phyloP scores from a whole-genome alignment of 2,329 filamentous ascomycete genomes.

The Epichloe gansuensis region DNA sequence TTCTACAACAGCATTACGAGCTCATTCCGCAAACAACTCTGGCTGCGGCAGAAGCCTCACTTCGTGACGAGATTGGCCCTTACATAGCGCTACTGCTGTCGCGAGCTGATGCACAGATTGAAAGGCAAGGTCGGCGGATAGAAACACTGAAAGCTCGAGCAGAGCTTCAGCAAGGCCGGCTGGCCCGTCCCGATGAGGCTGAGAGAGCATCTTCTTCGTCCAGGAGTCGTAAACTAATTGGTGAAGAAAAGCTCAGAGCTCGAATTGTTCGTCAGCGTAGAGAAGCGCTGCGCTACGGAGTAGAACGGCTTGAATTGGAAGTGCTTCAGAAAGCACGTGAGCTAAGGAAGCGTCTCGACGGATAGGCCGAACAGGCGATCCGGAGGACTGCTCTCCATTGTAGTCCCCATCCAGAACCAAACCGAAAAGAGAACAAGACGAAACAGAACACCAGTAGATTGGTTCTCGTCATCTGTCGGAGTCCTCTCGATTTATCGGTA shows the following conservation, averaged over 20 bases:
- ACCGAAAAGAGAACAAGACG: background rate
- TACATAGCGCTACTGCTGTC: conserved; percentile 68
- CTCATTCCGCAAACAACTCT: conserved; percentile 77
- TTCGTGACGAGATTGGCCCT: conserved; percentile 82
- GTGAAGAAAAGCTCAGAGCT: conserved; percentile 36
- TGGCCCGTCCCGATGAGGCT: conserved; percentile 21
- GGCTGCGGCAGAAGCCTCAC: conserved; percentile 65
- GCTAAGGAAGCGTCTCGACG: conserved; percentile 37
- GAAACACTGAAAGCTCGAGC: conserved; percentile 71
- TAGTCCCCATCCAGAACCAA: background rate
- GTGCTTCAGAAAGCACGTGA: conserved; percentile 61
- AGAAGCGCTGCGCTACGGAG: conserved; percentile 73
- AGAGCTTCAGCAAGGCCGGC: conserved; percentile 66
- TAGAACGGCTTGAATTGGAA: conserved; percentile 75
- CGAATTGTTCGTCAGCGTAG: conserved; percentile 64
- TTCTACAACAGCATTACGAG: conserved; percentile 67
- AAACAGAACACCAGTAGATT: background rate
- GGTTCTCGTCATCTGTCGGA: background rate
- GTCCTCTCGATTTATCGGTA: background rate
- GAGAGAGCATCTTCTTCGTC: conserved; percentile 6
- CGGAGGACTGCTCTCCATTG: background rate
- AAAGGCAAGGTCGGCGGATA: conserved; percentile 70
- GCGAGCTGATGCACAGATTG: conserved; percentile 71
- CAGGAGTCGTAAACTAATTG: conserved; percentile 32
- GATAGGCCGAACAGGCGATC: conserved; percentile 7